A percentile compares a stretch with the other conserved stretches of the same genome.
Conservation (phyloP, 2,329 filamentous ascomycete genomes). For the Aspergillus tanneri region DNA sequence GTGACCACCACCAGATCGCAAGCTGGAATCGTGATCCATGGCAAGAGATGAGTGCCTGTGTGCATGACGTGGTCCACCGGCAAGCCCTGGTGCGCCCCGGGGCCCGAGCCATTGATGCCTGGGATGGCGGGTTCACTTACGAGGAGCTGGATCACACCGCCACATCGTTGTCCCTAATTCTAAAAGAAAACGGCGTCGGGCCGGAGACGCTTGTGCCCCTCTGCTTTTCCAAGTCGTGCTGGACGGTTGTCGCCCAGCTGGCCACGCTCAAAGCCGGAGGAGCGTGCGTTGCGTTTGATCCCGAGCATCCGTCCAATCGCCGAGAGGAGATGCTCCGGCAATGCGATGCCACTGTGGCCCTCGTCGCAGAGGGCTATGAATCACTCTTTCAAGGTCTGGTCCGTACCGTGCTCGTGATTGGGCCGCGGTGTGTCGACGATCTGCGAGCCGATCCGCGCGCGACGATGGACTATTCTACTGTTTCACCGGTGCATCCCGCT, state of each 20-base stretch:
- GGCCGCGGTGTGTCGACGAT: background rate
- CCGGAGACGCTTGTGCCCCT: slow-evolving; percentile 11
- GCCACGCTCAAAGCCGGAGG: slow-evolving; percentile 10
- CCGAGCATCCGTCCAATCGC: slow-evolving; percentile 5
- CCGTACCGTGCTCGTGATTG: background rate
- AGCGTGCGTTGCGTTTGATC: slow-evolving; percentile 10
- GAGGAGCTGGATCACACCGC: background rate
- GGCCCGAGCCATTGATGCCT: background rate
- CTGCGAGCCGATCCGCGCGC: background rate
- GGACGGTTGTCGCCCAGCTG: slow-evolving; percentile 6
- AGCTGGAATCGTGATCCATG: background rate
- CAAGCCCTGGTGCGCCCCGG: background rate
- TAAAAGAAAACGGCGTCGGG: slow-evolving; percentile 19
- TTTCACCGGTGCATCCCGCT: background rate
- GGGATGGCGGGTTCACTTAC: slow-evolving; percentile 2
- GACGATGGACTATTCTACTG: background rate
- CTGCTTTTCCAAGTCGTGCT: slow-evolving; percentile 9
- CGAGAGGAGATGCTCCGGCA: slow-evolving; percentile 3
- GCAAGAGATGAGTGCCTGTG: background rate
- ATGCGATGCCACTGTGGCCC: background rate
- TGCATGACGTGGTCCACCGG: background rate
- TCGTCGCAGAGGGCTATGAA: background rate
- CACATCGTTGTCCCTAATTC: background rate
- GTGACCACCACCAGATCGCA: background rate
- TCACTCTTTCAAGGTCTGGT: background rate